phyloP scores from a whole-genome alignment of 2,329 filamentous ascomycete species.

The Nigrospora sphaerica region DNA sequence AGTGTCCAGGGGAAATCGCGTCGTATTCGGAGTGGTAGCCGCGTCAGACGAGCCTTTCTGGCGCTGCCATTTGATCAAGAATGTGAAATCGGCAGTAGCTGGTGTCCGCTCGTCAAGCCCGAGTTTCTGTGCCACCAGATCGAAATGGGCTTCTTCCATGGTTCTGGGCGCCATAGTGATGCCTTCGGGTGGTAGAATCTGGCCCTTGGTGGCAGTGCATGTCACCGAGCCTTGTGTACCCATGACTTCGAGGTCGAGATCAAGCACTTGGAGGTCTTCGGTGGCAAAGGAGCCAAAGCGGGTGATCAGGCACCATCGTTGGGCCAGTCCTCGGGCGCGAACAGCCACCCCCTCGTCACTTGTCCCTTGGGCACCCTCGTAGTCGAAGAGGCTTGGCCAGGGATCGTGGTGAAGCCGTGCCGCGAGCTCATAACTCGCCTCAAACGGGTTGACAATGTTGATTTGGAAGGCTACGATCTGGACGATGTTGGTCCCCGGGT shows the following conservation, averaged over 20 bases:
- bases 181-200: conserved; percentile 31
- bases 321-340: conserved; percentile 56
- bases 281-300: conserved; percentile 70
- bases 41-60: conserved; percentile 9
- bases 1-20: conserved; percentile 68
- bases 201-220: conserved; percentile 40
- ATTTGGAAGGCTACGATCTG: conserved; percentile 65
- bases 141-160: conserved; percentile 66
- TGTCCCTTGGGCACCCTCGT: conserved; percentile 36
- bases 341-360: conserved; percentile 21
- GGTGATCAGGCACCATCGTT: conserved; percentile 74
- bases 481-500: conserved; percentile 72
- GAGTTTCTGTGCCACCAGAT: conserved; percentile 66
- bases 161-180: conserved; percentile 55
- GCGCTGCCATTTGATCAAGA: conserved; percentile 74
- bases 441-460: conserved; percentile 75
- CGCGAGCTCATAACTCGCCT: conserved; percentile 82
- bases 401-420: conserved; percentile 69
- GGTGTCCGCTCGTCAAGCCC: conserved; percentile 77
- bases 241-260: conserved; percentile 55
- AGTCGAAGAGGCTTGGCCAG: conserved; percentile 84
- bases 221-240: conserved; percentile 54
- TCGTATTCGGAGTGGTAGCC: conserved; percentile 43
- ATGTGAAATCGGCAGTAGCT: conserved; percentile 64
- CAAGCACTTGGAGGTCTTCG: conserved; percentile 58